Percentiles rank a stretch among this genome's conserved stretches.
These are phyloP conservation scores for Podila minutissima DNA, from an alignment of 192 early-diverging fungal genomes.

Conservation along the genomic window DNA sequence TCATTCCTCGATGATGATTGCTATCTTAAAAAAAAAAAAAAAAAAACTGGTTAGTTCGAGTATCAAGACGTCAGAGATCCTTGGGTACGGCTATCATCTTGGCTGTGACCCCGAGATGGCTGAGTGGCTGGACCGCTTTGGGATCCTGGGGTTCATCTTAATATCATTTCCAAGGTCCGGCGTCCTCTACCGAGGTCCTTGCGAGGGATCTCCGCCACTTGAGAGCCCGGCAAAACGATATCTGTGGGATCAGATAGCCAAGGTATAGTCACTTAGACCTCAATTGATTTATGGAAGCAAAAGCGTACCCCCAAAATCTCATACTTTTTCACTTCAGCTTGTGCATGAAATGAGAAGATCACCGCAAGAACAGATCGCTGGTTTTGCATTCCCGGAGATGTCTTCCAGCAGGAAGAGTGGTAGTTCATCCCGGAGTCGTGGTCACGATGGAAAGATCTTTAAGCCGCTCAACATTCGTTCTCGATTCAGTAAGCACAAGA, in stretches of 20 bases:
- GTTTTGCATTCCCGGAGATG: background rate
- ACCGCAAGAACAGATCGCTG: background rate
- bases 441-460: background rate
- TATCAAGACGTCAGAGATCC: background rate
- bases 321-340: background rate
- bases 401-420: background rate
- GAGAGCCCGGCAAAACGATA: background rate
- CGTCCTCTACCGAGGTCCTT: constrained; percentile 10
- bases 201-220: constrained; percentile 5
- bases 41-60: background rate
- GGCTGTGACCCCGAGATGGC: background rate
- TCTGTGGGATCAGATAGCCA: constrained; percentile 1
- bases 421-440: background rate
- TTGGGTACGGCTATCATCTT: constrained; percentile 14
- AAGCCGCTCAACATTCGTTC: background rate
- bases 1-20: background rate
- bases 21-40: background rate
- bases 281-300: too few relatives aligned
- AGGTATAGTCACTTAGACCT: constrained; percentile 5
- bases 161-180: constrained; percentile 13
- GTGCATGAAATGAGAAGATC: constrained; percentile 4
- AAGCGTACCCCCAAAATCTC: too few relatives aligned
- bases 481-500: constrained; percentile 3
- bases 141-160: constrained; percentile 22
- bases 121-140: constrained; percentile 10